Base-by-base conservation (phyloP, 441 rosid genomes). In the Gossypium davidsonii region DNA sequence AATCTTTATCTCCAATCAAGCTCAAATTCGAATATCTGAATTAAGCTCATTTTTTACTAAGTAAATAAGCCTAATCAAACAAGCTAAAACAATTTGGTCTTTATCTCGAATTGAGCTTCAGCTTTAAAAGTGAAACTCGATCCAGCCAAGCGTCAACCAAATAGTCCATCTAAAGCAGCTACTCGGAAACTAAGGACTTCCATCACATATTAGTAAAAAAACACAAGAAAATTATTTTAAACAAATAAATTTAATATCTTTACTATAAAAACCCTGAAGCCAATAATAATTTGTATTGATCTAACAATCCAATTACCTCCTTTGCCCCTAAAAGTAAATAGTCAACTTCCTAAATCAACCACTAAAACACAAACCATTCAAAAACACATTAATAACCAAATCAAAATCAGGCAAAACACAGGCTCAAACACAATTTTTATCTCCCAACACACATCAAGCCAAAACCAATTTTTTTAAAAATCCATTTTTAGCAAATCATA, bases 401-500 rank as follows among this genome's bases (percentile, higher is more conserved):
- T 7, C 44, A 37, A 37, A 37, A 37, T 37, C 44, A 7, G 44
- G 44, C 44, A 37, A 37, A 37, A 37, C 44, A 37, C 44, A 37
- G 2, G 44, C 44, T 6, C 2, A 7, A 37, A 37, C 44, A 37
- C 44, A 37, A 34, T 6, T 37, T 37, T 7, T 7, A 37, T 2
- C 44, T 37, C 44, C 44, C 44, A 37, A 37, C 44, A 37, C 10
- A 7, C 44, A 37, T 37, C 9, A 37, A 1, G 44, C 44, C 44
- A 37, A 37, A 37, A 37, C 44, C 44, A 37, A 37, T 37, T 37
- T 37, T 37, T 37, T 0, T 0, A 37, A 34, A 37, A 37, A 37
- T 37, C 10, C 44, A 37, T 7, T 37, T 37, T 37, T 37, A 37
- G 44, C 44, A 81, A 82, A 93, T 93, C 6, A 95, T 96, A 73